Percentiles rank a stretch among this genome's conserved stretches.
These are phyloP conservation scores for Cryptococcus deneoformans DNA, from an alignment of 1,284 basidiomycete genomes.

Conservation along the genomic window DNA sequence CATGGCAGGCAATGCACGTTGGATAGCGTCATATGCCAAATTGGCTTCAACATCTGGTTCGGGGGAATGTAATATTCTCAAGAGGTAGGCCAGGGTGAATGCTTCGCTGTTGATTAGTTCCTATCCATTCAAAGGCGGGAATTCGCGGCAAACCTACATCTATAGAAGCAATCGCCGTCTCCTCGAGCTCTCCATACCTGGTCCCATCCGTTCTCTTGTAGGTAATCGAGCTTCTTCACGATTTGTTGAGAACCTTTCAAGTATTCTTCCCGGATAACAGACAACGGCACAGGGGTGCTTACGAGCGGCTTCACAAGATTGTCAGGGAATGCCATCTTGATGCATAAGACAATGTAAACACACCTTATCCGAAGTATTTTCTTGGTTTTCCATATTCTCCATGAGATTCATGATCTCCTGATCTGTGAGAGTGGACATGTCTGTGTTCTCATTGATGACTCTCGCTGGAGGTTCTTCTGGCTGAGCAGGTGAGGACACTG, in stretches of 20 bases:
- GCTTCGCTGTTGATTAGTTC: constrained; percentile 50
- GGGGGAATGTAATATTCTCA: constrained; percentile 56
- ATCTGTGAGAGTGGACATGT: constrained; percentile 45
- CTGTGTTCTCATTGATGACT: constrained; percentile 48
- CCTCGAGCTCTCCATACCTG: constrained; percentile 64
- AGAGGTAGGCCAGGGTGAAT: constrained; percentile 65
- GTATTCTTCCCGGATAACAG: constrained; percentile 58
- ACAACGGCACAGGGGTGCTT: constrained; percentile 45
- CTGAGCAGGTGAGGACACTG: background rate
- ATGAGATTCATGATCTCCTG: constrained; percentile 48
- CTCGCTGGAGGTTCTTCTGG: constrained; percentile 8
- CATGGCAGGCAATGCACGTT: constrained; percentile 58
- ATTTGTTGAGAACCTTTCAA: constrained; percentile 58
- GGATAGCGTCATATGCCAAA: constrained; percentile 57
- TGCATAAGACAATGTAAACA: background rate
- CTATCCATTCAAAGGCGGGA: background rate
- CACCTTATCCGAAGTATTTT: constrained; percentile 33
- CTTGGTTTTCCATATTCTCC: constrained; percentile 39
- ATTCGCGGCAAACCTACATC: constrained; percentile 54
- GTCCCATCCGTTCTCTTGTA: constrained; percentile 59
- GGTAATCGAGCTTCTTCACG: constrained; percentile 63
- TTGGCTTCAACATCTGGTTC: constrained; percentile 55
- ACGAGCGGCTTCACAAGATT: constrained; percentile 44
- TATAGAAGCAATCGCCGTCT: constrained; percentile 72
- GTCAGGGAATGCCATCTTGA: background rate